Evolutionary conservation across 257 asterid genomes (phyloP), one percentile per base, ranked within the genome.

Genomic region (Solanum ahanhuiri): DNA sequence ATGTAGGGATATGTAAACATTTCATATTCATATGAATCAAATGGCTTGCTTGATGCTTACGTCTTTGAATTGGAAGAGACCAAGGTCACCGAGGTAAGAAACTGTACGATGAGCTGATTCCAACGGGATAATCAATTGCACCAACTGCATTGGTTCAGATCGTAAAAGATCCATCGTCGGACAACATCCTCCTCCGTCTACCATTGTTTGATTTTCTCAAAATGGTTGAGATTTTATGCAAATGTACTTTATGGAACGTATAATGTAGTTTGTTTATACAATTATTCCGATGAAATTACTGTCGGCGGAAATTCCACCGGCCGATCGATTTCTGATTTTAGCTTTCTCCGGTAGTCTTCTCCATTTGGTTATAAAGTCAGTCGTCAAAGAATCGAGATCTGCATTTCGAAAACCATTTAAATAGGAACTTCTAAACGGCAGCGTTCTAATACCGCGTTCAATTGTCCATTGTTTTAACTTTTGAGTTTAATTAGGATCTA

Each of bases 71-170:
- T 93, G 95, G 69, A 92, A 89, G 20, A 93, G 92, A 35, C 93
- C 94, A 84, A 92, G 94, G 71, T 90, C 94, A 70, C 95, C 96
- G 81, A 93, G 93, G 85, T 93, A 91, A 12, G 96, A 89, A 66
- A 93, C 85, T 64, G 95, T 87, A 31, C 90, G 88, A 72, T 91
- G 93, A 75, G 94, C 93, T 2, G 94, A 89, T 88, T 93, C 96
- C 41, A 89, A 82, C 2, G 95, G 96, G 31, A 93, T 91, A 82
- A 93, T 91, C 82, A 93, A 88, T 89, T 91, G 94, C 87, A 88
- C 92, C 90, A 92, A 86, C 57, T 93, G 96, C 96, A 92, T 93
- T 88, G 91, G 87, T 84, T 93, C 96, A 82, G 95, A 93, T 30
- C 96, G 90, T 84, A 93, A 90, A 88, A 93, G 90, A 92, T 93